These are phyloP conservation scores for Aspergillus novoparasiticus DNA, from an alignment of 2,329 filamentous ascomycete species.

Conservation along the genomic window DNA sequence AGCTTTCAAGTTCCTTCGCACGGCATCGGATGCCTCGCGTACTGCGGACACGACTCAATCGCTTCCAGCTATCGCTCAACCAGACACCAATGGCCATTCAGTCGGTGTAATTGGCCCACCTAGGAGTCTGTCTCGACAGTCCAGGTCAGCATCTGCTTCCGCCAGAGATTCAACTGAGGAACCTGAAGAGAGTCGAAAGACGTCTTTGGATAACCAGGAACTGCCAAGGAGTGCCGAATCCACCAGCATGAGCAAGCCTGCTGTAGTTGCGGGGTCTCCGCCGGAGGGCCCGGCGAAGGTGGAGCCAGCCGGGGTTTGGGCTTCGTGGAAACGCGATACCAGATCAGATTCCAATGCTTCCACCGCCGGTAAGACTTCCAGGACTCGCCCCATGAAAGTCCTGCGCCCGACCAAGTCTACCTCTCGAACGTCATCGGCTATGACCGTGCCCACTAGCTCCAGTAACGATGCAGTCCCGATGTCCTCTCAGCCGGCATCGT, in stretches of 20 bases:
- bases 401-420: conserved; percentile 72
- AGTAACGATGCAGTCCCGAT: conserved; percentile 17
- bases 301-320: conserved; percentile 64
- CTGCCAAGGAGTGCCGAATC: conserved; percentile 15
- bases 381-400: conserved; percentile 79
- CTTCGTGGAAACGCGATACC: conserved; percentile 65
- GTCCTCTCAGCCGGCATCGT: conserved; percentile 19
- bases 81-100: conserved; percentile 26
- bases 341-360: conserved; percentile 34
- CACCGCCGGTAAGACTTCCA: conserved; percentile 65
- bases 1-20: conserved; percentile 75
- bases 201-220: conserved; percentile 11
- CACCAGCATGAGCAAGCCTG: conserved; percentile 26
- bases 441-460: conserved; percentile 18
- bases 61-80: conserved; percentile 9
- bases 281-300: conserved; percentile 28
- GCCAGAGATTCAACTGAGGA: conserved; percentile 27
- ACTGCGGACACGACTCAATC: conserved; percentile 9
- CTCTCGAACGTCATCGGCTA: conserved; percentile 40
- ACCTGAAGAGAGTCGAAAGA: conserved; percentile 26
- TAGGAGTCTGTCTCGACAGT: conserved; percentile 24
- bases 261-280: conserved; percentile 32
- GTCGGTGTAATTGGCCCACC: conserved; percentile 39
- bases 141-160: conserved; percentile 29
- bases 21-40: conserved; percentile 43